A percentile compares a stretch with the other conserved stretches of the same genome.
These are phyloP conservation scores for Nakazawaea peltata DNA, from an alignment of 805 yeast genomes.

Conservation along the genomic window DNA sequence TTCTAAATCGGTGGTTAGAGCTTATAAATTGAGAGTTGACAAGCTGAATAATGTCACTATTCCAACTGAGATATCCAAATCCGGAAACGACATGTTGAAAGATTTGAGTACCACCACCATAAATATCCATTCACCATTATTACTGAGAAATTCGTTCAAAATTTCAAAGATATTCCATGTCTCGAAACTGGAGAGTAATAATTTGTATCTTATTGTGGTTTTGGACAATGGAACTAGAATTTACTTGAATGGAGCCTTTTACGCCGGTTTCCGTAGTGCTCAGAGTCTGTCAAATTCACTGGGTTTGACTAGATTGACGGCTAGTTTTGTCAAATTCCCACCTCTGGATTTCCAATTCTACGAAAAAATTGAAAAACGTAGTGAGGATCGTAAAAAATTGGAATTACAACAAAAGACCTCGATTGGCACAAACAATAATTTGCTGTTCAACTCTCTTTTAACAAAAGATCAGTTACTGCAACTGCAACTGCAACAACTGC, in stretches of 20 bases:
- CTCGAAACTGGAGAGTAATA: constrained; percentile 54
- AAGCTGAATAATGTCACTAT: constrained; percentile 27
- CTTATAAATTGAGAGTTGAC: constrained; percentile 49
- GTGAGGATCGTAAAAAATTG: not conserved
- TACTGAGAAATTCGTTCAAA: constrained; percentile 46
- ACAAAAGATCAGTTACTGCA: constrained; percentile 20
- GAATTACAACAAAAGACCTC: not conserved
- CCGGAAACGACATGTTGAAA: constrained; percentile 38
- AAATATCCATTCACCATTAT: constrained; percentile 31
- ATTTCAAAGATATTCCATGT: constrained; percentile 60
- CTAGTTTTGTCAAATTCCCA: constrained; percentile 36
- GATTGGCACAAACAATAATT: not conserved
- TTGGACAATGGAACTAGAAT: constrained; percentile 82
- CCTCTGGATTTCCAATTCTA: constrained; percentile 27
- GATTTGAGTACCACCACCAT: constrained; percentile 32
- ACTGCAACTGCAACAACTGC: constrained; percentile 26
- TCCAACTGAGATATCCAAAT: constrained; percentile 25
- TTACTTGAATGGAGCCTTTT: constrained; percentile 43
- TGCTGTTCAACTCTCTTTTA: constrained; percentile 4
- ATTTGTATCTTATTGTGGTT: constrained; percentile 67
- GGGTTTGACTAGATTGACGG: constrained; percentile 23
- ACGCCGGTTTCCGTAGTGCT: constrained; percentile 11
- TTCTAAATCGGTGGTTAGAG: constrained; percentile 71
- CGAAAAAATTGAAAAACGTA: constrained; percentile 17
- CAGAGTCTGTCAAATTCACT: not conserved